Evolutionary conservation across 495 filamentous ascomycete species (phyloP).

Genomic region (Copromyces sp.): DNA sequence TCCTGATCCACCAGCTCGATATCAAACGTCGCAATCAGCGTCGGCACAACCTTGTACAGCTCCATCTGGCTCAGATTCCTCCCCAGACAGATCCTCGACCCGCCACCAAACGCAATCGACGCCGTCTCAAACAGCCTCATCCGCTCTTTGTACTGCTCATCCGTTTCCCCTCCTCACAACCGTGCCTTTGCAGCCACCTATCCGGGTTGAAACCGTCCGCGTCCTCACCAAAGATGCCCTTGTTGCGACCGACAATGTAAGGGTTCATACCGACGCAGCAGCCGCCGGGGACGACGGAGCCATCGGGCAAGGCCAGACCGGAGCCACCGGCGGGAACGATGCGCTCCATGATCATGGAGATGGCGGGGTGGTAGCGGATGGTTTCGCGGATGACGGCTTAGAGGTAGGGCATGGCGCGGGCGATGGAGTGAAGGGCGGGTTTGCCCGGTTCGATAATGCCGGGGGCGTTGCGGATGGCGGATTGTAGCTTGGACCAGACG

Average conservation of each 20-base stretch:
- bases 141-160: conserved; percentile 7
- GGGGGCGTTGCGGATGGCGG: conserved; percentile 13
- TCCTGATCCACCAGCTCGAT: conserved; percentile 12
- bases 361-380: conserved; percentile 46
- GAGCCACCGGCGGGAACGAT: conserved; percentile 42
- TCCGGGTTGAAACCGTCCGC: conserved; percentile 45
- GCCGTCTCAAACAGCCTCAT: conserved; percentile 16
- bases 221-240: conserved; percentile 37
- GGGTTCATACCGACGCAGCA: conserved; percentile 24
- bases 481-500: conserved; percentile 16
- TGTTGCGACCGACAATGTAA: conserved; percentile 27
- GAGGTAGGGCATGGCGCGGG: conserved; percentile 41
- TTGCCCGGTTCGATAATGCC: conserved; percentile 1
- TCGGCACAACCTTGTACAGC: conserved; percentile 55
- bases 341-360: conserved; percentile 45
- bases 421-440: conserved; percentile 11
- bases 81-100: conserved; percentile 53
- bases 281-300: conserved; percentile 42
- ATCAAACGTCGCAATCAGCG: conserved; percentile 46
- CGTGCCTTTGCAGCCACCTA: conserved; percentile 26
- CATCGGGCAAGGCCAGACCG: conserved; percentile 36
- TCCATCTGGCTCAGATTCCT: conserved; percentile 54
- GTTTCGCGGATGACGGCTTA: conserved; percentile 51
- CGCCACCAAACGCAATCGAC: conserved; percentile 47
- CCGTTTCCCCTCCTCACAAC: conserved; percentile 22